phyloP scores from a whole-genome alignment of 1,284 basidiomycete species.

The Trametes pubescens region DNA sequence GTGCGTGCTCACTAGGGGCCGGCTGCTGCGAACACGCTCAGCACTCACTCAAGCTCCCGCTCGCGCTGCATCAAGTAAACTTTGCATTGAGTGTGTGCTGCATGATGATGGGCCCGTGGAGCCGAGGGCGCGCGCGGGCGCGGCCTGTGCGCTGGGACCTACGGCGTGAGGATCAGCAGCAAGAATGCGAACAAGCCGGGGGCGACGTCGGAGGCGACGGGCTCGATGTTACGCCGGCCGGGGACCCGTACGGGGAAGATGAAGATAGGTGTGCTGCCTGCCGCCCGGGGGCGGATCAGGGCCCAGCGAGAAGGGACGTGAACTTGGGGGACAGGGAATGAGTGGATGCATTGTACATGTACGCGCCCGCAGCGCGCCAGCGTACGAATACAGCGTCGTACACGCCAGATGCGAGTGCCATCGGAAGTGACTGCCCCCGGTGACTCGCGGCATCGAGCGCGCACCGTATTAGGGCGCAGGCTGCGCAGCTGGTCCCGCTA shows the following conservation, averaged over 20 bases:
- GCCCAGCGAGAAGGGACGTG: not conserved
- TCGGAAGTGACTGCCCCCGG: constrained; percentile 15
- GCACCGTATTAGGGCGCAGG: not conserved
- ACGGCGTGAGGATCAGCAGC: not conserved
- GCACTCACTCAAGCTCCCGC: constrained; percentile 1
- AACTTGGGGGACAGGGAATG: not conserved
- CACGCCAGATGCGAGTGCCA: constrained; percentile 3
- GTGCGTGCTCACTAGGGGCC: not conserved
- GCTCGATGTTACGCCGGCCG: not conserved
- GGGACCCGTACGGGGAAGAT: not conserved
- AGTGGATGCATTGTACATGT: not conserved
- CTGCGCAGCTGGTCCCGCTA: not conserved
- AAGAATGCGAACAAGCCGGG: not conserved
- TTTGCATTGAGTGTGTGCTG: not conserved
- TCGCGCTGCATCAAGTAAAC: not conserved
- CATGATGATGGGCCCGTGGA: not conserved
- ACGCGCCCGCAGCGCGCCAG: not conserved
- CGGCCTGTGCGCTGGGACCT: not conserved
- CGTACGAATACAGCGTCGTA: not conserved
- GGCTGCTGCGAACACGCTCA: not conserved
- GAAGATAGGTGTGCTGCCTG: not conserved
- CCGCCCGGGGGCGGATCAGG: constrained; percentile 12
- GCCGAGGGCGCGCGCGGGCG: not conserved
- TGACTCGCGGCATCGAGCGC: constrained; percentile 1
- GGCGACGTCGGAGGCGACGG: constrained; percentile 4